Evolutionary conservation across 1,284 basidiomycete genomes (phyloP), one percentile per base, ranked within the genome.

Genomic region (Cystobasidium slooffiae): DNA sequence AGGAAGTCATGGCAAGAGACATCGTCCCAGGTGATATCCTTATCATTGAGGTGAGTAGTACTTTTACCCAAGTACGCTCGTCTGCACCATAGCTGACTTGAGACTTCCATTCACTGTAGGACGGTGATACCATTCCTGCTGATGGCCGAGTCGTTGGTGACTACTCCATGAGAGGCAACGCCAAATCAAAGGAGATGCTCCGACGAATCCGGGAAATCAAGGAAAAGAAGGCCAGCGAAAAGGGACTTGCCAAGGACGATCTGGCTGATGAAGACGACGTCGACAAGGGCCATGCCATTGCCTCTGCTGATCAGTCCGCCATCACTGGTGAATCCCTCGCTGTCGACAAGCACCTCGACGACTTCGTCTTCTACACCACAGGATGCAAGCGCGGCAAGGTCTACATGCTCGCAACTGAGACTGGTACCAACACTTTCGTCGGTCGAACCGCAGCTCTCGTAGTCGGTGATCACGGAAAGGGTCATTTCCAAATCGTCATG

Each of bases 21-120:
- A 77, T 87, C 9, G 86, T 87, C n/a, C 84, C 85, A 22, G 86
- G 86, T 72, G 86, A 87, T 79, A 85, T 87, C 76, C 82, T 83
- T 75, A 69, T 83, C 22, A 79, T 82, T 59, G 81, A 82, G 58
- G 75, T 75, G 18, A 67, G 75, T 24, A 3, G 1, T 4, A 2
- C 31, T n/a, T 24, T 8, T 10, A 31, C 12, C 20, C 20, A 7
- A 39, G 22, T 8, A 47, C 49, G 18, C 9, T 3, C 31, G 6
- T n/a, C 47, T 49, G n/a, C 0, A 39, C 51, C 9, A 8, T 9
- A 44, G 47, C 52, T 63, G 12, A 41, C 56, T 1, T 20, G 20
- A 22, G 14, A 37, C 20, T n/a, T 0, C n/a, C 39, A 49, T 76
- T 84, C 0, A n/a, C n/a, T n/a, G n/a, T 83, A 85, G 78, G 86